phyloP scores from a whole-genome alignment of 495 filamentous ascomycete genomes.

The Xylaria curta region DNA sequence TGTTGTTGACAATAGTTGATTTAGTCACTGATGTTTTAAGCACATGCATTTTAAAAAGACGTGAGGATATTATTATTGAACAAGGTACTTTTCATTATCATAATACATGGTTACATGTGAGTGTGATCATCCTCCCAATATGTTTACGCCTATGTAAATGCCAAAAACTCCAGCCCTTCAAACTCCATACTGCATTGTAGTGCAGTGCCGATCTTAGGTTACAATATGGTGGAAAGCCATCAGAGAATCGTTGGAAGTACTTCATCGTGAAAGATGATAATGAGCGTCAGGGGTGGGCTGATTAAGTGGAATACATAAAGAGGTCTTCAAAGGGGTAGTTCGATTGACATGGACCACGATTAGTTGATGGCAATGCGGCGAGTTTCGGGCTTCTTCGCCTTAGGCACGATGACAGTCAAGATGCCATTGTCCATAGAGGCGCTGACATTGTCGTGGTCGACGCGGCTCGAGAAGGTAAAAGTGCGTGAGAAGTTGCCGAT shows the following conservation, averaged over 20 bases:
- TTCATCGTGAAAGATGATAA: background rate
- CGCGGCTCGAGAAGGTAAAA: conserved; percentile 76
- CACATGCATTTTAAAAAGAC: background rate
- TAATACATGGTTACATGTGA: background rate
- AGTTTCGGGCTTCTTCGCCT: conserved; percentile 61
- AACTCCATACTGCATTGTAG: background rate
- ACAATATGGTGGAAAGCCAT: background rate
- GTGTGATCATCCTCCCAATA: background rate
- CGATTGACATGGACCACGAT: conserved; percentile 7
- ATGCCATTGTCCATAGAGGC: conserved; percentile 80
- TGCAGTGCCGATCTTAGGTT: background rate
- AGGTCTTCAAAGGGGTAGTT: background rate
- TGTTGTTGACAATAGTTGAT: background rate
- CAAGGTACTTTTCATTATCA: background rate
- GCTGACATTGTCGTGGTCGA: conserved; percentile 79
- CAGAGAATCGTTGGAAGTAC: background rate
- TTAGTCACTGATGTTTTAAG: background rate
- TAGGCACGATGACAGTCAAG: conserved; percentile 75
- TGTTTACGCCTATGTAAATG: conserved; percentile 11
- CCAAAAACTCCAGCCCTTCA: background rate
- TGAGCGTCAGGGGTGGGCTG: conserved; percentile 2
- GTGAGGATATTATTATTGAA: background rate
- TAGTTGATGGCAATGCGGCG: conserved; percentile 41
- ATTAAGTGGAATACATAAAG: background rate
- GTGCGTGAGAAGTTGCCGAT: conserved; percentile 79